Percentiles rank a stretch among this genome's conserved stretches.
These are phyloP conservation scores for Fragaria nilgerrensis DNA, from an alignment of 306 rosid genomes.

Conservation along the genomic window DNA sequence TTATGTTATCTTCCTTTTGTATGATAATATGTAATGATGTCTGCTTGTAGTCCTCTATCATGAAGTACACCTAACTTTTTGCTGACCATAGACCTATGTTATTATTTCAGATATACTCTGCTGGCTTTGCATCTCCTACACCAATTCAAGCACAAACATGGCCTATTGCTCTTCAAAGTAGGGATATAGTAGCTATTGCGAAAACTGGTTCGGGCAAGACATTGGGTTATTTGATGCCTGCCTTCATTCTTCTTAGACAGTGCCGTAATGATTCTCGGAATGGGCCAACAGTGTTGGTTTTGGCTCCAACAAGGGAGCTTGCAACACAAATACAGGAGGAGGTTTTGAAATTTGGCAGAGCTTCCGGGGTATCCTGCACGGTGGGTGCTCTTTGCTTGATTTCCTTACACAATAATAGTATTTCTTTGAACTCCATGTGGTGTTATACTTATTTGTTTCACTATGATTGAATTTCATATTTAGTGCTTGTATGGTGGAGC, in stretches of 20 bases:
- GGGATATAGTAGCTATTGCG: conserved; percentile 98
- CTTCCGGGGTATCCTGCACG: conserved; percentile 90
- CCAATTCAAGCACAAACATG: conserved; percentile 99
- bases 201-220: conserved; percentile 99
- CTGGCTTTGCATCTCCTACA: conserved; percentile 91
- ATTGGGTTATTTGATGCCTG: conserved; percentile 91
- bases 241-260: conserved; percentile 81
- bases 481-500: conserved; percentile 99
- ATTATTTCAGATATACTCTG: conserved; percentile 74
- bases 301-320: conserved; percentile 99
- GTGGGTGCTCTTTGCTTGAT: conserved; percentile 41
- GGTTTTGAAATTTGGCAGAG: conserved; percentile 80
- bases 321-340: conserved; percentile 98
- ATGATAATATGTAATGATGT: conserved; percentile 28
- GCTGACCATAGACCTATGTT: conserved; percentile 35
- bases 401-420: background rate
- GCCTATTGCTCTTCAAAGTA: conserved; percentile 94
- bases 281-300: conserved; percentile 94
- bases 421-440: background rate
- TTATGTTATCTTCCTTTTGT: conserved; percentile 33
- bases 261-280: conserved; percentile 66
- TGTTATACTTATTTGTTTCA: conserved; percentile 10
- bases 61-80: conserved; percentile 25
- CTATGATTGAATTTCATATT: conserved; percentile 34
- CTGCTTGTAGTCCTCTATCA: conserved; percentile 14